Evolutionary conservation across 768 basidiomycete species (phyloP), one percentile per base, ranked within the genome.

Genomic region (Sarcodon sp.): DNA sequence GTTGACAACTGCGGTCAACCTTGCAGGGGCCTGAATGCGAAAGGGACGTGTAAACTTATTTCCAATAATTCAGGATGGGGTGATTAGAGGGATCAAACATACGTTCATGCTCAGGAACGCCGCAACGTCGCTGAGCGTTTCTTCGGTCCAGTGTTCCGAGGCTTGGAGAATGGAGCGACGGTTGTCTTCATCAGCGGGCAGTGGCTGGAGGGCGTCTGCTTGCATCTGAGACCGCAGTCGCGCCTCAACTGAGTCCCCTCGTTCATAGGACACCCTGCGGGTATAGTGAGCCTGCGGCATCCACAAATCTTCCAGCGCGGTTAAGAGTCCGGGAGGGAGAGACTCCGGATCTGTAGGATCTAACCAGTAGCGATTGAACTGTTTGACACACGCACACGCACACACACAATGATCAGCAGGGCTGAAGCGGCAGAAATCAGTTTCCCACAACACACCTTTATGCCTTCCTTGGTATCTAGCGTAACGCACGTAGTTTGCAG

Each of bases 321-420:
- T 77, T 48, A 78, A 60, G 37, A 92, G 64, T 6, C 76, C 80
- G 18, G 68, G 59, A 12, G 89, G 87, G 57, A 89, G 79, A 32
- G 83, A 67, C 35, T 80, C 75, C 6, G 66, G 62, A 56, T 80
- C 71, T 47, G 69, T 67, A 2, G 86, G 80, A 58, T 89, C 76
- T 47, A 92, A 69, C 79, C 83, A 87, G 27, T 88, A 67, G 33
- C 84, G 76, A 56, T 90, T 88, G 63, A 89, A 88, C 89, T 92
- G 56, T n/a, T 39, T 18, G 44, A n/a, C 44, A 47, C 13, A 48
- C 38, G n/a, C 41, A 18, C 46, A 35, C 34, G 8, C 9, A 45
- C 33, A 46, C 21, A 49, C 47, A 37, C 37, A 36, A 38, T 32
- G 38, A 37, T 34, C 43, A 33, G 43, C 16, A 32, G 21, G 33